A percentile compares a stretch with the other conserved stretches of the same genome.
Conservation (phyloP, 116 monocot genomes). For the Posidonia oceanica region DNA sequence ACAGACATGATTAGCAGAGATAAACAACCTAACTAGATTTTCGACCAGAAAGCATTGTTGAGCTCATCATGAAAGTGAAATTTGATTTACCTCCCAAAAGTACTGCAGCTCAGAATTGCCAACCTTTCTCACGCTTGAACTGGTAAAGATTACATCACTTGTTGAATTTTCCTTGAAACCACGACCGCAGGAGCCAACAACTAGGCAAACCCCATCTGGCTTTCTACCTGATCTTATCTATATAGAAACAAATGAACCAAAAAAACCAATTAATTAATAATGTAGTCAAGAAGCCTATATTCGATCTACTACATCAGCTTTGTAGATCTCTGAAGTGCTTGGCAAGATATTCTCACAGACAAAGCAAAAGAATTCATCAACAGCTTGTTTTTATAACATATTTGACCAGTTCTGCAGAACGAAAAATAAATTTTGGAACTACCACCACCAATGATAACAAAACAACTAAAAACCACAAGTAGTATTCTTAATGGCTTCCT, state of each 20-base stretch:
- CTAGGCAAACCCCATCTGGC: slow-evolving; percentile 98
- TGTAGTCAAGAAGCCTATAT: not conserved
- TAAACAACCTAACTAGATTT: not conserved
- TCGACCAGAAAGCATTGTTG: too few species aligned
- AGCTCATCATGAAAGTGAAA: too few species aligned
- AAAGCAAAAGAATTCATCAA: too few species aligned
- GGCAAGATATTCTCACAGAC: too few species aligned
- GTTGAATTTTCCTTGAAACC: slow-evolving; percentile 65
- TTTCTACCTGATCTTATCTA: slow-evolving; percentile 72
- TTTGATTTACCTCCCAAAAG: slow-evolving; percentile 80
- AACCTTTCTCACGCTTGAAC: slow-evolving; percentile 37
- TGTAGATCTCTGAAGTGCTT: too few species aligned
- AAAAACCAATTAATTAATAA: not conserved
- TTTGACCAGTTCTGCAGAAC: too few species aligned
- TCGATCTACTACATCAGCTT: too few species aligned
- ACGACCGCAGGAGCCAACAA: slow-evolving; percentile 77
- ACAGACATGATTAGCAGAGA: not conserved
- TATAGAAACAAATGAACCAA: slow-evolving; percentile 3
- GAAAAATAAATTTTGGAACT: too few species aligned
- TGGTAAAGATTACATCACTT: slow-evolving; percentile 92
- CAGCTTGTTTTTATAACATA: too few species aligned
- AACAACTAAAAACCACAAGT: too few species aligned
- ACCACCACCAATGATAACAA: too few species aligned
- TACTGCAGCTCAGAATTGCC: slow-evolving; percentile 48
- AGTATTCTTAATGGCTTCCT: too few species aligned